Evolutionary conservation across 2,329 filamentous ascomycete species (phyloP).

Genomic region (Xylariaceae sp.): DNA sequence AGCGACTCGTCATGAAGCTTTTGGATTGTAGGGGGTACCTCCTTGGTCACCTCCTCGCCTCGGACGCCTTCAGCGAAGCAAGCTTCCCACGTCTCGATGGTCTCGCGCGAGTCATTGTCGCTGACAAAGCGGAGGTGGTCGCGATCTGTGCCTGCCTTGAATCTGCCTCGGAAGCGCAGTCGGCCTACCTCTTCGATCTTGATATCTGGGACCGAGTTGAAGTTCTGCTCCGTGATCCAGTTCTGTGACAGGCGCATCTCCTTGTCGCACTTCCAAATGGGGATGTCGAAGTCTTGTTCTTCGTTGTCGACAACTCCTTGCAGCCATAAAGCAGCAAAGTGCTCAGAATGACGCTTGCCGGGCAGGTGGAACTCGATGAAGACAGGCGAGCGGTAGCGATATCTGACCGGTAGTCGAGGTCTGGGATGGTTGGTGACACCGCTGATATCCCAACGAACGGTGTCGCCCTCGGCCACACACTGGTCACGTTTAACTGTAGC

Average conservation of each 20-base stretch:
- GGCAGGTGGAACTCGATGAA: conserved; percentile 78
- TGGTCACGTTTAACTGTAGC: conserved; percentile 61
- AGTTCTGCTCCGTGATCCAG: conserved; percentile 80
- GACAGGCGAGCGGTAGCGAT: conserved; percentile 82
- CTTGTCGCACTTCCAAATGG: conserved; percentile 80
- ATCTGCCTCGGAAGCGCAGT: conserved; percentile 71
- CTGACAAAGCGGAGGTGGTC: conserved; percentile 78
- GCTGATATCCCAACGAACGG: conserved; percentile 44
- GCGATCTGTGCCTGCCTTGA: conserved; percentile 85
- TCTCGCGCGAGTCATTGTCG: conserved; percentile 86
- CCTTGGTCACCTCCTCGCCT: conserved; percentile 60
- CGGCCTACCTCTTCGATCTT: conserved; percentile 76
- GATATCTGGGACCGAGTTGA: conserved; percentile 62
- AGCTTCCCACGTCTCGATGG: conserved; percentile 90
- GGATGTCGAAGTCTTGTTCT: conserved; percentile 72
- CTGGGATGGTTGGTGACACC: conserved; percentile 36
- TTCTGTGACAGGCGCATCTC: conserved; percentile 77
- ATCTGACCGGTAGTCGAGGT: conserved; percentile 79
- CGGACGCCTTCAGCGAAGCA: conserved; percentile 85
- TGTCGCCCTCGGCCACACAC: conserved; percentile 56
- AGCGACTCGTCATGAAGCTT: conserved; percentile 77
- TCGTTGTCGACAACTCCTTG: conserved; percentile 79
- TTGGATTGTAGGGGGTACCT: conserved; percentile 67
- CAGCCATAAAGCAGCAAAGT: conserved; percentile 80
- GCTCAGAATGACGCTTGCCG: conserved; percentile 64